A percentile compares a stretch with the other conserved stretches of the same genome.
phyloP scores from a whole-genome alignment of 2,329 filamentous ascomycete genomes.

The Fusarium heterosporum region DNA sequence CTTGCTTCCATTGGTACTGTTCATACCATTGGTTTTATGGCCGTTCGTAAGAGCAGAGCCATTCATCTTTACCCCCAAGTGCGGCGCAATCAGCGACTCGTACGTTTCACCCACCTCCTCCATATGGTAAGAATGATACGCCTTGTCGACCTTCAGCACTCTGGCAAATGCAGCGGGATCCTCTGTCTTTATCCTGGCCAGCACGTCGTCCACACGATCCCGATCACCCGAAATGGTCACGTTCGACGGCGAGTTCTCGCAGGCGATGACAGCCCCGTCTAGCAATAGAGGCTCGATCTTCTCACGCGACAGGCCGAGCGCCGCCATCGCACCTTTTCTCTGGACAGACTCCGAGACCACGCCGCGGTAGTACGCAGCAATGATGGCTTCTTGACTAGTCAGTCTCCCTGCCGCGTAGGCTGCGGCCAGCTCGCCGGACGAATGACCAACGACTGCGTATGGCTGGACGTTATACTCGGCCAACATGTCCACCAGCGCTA shows the following conservation, averaged over 20 bases:
- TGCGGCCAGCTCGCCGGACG: slow-evolving; percentile 59
- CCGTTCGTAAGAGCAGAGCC: slow-evolving; percentile 5
- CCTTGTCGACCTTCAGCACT: slow-evolving; percentile 53
- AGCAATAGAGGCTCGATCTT: slow-evolving; percentile 41
- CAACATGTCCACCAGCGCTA: slow-evolving; percentile 58
- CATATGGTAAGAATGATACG: slow-evolving; percentile 58
- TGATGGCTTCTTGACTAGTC: slow-evolving; percentile 53
- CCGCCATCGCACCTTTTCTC: slow-evolving; percentile 53
- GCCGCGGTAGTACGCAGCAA: slow-evolving; percentile 56
- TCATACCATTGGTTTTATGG: slow-evolving; percentile 5
- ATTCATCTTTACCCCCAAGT: slow-evolving; percentile 2
- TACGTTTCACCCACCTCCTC: slow-evolving; percentile 44
- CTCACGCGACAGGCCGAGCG: slow-evolving; percentile 52
- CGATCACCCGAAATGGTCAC: slow-evolving; percentile 53
- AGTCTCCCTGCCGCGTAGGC: slow-evolving; percentile 57
- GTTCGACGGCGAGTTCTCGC: slow-evolving; percentile 52
- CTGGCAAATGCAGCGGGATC: slow-evolving; percentile 49
- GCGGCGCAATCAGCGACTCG: slow-evolving; percentile 22
- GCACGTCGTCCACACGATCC: slow-evolving; percentile 42
- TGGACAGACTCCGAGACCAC: slow-evolving; percentile 15
- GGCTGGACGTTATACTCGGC: slow-evolving; percentile 49
- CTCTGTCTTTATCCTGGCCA: slow-evolving; percentile 46
- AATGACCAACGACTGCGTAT: slow-evolving; percentile 56
- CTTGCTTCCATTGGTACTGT: neutral
- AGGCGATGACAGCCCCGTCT: slow-evolving; percentile 50